These are phyloP conservation scores for Podospora australis DNA, from an alignment of 495 filamentous ascomycete genomes.

Conservation along the genomic window DNA sequence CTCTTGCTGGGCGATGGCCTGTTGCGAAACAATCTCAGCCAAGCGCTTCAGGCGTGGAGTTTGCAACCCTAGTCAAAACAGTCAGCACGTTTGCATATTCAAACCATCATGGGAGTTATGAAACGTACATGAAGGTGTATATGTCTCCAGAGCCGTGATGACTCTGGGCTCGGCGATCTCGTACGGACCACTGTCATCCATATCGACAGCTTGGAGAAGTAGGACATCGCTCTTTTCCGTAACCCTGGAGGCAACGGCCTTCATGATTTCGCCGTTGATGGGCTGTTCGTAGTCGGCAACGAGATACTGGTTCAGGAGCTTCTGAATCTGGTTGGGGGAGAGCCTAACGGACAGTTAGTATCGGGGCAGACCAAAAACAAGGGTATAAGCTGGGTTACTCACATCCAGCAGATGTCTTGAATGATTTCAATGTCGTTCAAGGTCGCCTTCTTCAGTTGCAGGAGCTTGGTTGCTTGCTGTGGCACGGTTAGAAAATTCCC, in stretches of 20 bases:
- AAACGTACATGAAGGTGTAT: slow-evolving; percentile 82
- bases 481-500: slow-evolving; percentile 21
- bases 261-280: slow-evolving; percentile 99
- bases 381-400: slow-evolving; percentile 28
- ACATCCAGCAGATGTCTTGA: slow-evolving; percentile 99
- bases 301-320: slow-evolving; percentile 96
- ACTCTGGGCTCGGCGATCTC: slow-evolving; percentile 95
- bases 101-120: neutral
- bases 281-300: slow-evolving; percentile 99
- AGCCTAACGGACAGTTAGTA: slow-evolving; percentile 51
- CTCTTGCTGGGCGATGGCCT: slow-evolving; percentile 90
- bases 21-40: slow-evolving; percentile 93
- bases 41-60: slow-evolving; percentile 88
- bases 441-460: slow-evolving; percentile 98
- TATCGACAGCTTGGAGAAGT: slow-evolving; percentile 86
- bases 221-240: slow-evolving; percentile 98
- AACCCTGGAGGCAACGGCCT: slow-evolving; percentile 92
- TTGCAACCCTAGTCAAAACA: slow-evolving; percentile 66
- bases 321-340: slow-evolving; percentile 98
- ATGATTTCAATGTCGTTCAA: slow-evolving; percentile 99
- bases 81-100: slow-evolving; percentile 9
- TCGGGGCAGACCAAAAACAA: neutral
- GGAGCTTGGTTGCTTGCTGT: slow-evolving; percentile 94
- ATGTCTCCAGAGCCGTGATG: slow-evolving; percentile 95
- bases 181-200: slow-evolving; percentile 99